Evolutionary conservation across 805 yeast genomes (phyloP).

Genomic region (Kazachstania psychrophila): DNA sequence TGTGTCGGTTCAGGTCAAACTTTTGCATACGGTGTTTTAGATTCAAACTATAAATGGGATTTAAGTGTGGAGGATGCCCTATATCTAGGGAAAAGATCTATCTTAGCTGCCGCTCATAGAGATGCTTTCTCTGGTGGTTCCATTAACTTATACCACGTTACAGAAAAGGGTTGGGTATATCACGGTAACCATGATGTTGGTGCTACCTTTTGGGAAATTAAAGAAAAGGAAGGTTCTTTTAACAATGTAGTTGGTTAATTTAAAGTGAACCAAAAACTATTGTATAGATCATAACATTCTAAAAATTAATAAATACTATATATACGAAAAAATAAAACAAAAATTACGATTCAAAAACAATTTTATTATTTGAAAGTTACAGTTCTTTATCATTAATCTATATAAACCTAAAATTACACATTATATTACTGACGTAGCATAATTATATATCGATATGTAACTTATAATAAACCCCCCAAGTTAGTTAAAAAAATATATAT

Average conservation of each 20-base stretch:
- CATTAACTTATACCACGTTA: slow-evolving; percentile 83
- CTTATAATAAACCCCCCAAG: too few relatives aligned
- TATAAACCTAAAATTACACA: background rate
- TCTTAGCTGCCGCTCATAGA: slow-evolving; percentile 95
- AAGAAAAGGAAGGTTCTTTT: slow-evolving; percentile 80
- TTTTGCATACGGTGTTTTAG: slow-evolving; percentile 96
- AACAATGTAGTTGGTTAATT: slow-evolving; percentile 56
- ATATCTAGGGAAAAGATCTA: slow-evolving; percentile 88
- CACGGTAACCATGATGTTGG: slow-evolving; percentile 96
- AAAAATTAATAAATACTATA: too few relatives aligned
- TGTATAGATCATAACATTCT: too few relatives aligned
- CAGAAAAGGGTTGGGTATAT: slow-evolving; percentile 88
- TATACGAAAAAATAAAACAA: background rate
- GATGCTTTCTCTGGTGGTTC: slow-evolving; percentile 98
- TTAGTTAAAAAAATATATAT: background rate
- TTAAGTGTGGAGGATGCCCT: slow-evolving; percentile 87
- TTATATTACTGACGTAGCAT: background rate
- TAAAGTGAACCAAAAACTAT: too few relatives aligned
- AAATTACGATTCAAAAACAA: background rate
- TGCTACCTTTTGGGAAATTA: slow-evolving; percentile 81
- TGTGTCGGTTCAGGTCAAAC: slow-evolving; percentile 99
- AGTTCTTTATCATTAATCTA: background rate
- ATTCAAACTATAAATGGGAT: slow-evolving; percentile 88
- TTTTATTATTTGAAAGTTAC: too few relatives aligned
- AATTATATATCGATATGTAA: too few relatives aligned